Percentiles rank a stretch among this genome's conserved stretches.
These are phyloP conservation scores for Daldinia caldariorum DNA, from an alignment of 495 filamentous ascomycete species.

Conservation along the genomic window DNA sequence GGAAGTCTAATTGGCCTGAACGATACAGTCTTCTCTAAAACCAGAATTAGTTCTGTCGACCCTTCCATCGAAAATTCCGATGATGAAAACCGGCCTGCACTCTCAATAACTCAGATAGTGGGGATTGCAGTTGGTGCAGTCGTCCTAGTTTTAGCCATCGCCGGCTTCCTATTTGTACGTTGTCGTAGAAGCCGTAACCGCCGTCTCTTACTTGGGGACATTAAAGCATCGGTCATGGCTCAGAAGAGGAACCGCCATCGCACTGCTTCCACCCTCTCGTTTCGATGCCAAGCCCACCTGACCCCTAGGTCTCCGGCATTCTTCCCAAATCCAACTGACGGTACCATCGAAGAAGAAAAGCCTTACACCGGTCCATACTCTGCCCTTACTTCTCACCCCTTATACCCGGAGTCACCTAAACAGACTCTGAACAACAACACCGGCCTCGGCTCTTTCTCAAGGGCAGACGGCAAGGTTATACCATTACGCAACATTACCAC, in stretches of 20 bases:
- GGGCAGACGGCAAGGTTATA: slow-evolving; percentile 7
- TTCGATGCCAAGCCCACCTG: slow-evolving; percentile 60
- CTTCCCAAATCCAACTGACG: slow-evolving; percentile 43
- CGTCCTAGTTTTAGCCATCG: slow-evolving; percentile 47
- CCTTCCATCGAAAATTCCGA: slow-evolving; percentile 36
- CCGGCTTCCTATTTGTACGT: slow-evolving; percentile 50
- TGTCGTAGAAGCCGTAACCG: slow-evolving; percentile 53
- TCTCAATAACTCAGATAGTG: slow-evolving; percentile 50
- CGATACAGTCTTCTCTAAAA: slow-evolving; percentile 58
- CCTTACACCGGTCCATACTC: slow-evolving; percentile 20
- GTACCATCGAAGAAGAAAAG: slow-evolving; percentile 44
- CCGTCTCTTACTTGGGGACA: slow-evolving; percentile 45
- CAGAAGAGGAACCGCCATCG: slow-evolving; percentile 43
- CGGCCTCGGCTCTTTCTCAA: slow-evolving; percentile 13
- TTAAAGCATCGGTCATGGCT: slow-evolving; percentile 31
- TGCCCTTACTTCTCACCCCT: slow-evolving; percentile 36
- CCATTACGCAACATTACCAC: slow-evolving; percentile 36
- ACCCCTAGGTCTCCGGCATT: slow-evolving; percentile 52
- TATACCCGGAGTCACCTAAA: slow-evolving; percentile 25
- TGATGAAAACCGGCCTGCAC: slow-evolving; percentile 16
- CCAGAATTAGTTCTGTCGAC: slow-evolving; percentile 55
- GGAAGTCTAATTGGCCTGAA: slow-evolving; percentile 56
- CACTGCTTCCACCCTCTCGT: slow-evolving; percentile 56
- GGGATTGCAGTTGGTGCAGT: slow-evolving; percentile 49
- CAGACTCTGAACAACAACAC: slow-evolving; percentile 5